Percentiles rank a stretch among this genome's conserved stretches.
These are phyloP conservation scores for Thermothielavioides terrestris DNA, from an alignment of 495 filamentous ascomycete species.

Conservation along the genomic window DNA sequence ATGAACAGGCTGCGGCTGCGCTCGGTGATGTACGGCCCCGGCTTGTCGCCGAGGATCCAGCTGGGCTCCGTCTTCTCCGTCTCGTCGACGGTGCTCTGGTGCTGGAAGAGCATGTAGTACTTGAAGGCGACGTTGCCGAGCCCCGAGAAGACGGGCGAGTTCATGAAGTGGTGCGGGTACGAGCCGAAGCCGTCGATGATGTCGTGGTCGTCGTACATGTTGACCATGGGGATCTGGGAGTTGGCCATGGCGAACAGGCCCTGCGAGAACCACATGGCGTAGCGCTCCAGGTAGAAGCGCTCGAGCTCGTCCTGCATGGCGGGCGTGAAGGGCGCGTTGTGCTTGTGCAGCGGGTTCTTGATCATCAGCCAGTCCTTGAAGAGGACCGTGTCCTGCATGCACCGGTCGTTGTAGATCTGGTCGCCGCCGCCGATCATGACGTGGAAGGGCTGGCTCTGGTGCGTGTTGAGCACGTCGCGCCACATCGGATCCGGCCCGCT, in stretches of 20 bases:
- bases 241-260: slow-evolving; percentile 87
- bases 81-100: slow-evolving; percentile 77
- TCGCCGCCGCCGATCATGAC: slow-evolving; percentile 98
- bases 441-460: slow-evolving; percentile 90
- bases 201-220: slow-evolving; percentile 97
- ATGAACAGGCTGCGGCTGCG: slow-evolving; percentile 79
- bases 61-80: slow-evolving; percentile 75
- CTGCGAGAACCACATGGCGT: slow-evolving; percentile 88
- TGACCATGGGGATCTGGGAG: slow-evolving; percentile 95
- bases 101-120: slow-evolving; percentile 97
- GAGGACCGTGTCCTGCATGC: slow-evolving; percentile 59
- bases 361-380: slow-evolving; percentile 80
- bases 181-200: slow-evolving; percentile 96
- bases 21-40: slow-evolving; percentile 87
- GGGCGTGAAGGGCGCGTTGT: slow-evolving; percentile 57
- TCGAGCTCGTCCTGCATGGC: slow-evolving; percentile 84
- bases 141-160: slow-evolving; percentile 80
- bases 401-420: slow-evolving; percentile 89
- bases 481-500: slow-evolving; percentile 93
- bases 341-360: slow-evolving; percentile 72
- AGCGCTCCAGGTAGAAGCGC: slow-evolving; percentile 74
- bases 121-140: slow-evolving; percentile 90
- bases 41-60: slow-evolving; percentile 72
- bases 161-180: slow-evolving; percentile 87
- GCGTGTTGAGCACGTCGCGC: slow-evolving; percentile 88